Conservation (phyloP, 2,329 filamentous ascomycete species). For the Thelonectria olida region DNA sequence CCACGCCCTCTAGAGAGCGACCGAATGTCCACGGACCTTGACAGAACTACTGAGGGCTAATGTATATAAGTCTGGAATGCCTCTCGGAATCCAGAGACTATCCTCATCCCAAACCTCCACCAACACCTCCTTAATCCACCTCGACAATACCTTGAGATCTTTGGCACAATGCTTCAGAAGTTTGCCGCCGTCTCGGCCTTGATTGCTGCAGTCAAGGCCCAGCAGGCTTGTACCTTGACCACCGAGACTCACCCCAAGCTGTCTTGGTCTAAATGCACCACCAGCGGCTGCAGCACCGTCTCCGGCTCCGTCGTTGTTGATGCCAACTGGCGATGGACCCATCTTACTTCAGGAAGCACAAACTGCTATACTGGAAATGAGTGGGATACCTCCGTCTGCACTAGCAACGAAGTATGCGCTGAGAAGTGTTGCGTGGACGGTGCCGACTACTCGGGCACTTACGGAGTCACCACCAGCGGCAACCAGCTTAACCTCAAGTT, state of each 20-base stretch:
- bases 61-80: conserved; percentile 16
- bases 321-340: conserved; percentile 70
- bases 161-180: conserved; percentile 41
- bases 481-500: conserved; percentile 64
- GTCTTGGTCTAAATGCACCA: conserved; percentile 62
- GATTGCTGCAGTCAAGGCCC: conserved; percentile 48
- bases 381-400: conserved; percentile 54
- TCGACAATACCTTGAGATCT: conserved; percentile 16
- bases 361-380: conserved; percentile 67
- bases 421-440: conserved; percentile 62
- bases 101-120: neutral
- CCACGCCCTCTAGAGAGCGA: neutral
- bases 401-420: conserved; percentile 54
- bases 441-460: conserved; percentile 60
- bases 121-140: neutral
- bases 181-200: conserved; percentile 41
- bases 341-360: conserved; percentile 53
- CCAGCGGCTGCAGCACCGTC: conserved; percentile 60
- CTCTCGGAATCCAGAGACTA: neutral
- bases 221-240: conserved; percentile 59
- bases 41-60: neutral
- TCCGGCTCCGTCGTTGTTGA: conserved; percentile 64
- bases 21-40: neutral
- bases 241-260: conserved; percentile 63
- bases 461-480: conserved; percentile 63